Base-by-base conservation (phyloP, 106 monocot species). In the Dendrobium officinale region DNA sequence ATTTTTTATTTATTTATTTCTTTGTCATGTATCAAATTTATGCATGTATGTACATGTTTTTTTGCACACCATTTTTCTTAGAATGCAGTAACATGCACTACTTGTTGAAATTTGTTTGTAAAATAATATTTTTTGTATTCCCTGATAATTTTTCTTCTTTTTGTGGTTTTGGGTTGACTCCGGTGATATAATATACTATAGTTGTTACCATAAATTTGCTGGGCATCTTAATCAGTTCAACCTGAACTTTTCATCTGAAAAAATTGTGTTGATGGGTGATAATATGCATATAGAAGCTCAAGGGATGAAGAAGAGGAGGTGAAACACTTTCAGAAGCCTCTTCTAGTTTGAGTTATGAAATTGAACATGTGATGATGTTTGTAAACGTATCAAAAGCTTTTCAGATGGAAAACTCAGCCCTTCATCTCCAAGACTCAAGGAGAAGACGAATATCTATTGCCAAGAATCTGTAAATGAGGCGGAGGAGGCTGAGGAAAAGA, bases 321-420 rank as follows among this genome's bases (percentile, higher is more conserved):
- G 87, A 87, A 67, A 79, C 84, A 45, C 84, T 80, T 67, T 86
- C 85, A 9, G 92, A 89, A 68, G 83, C 87, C 40, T 92, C 87
- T 22, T 92, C 92, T 54, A 82, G 92, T 84, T 79, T 92, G 61
- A 92, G 89, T 49, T 92, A 89, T 26, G 92, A 89, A 48, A 86
- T 80, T 77, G 86, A 88, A 45, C 29, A 20, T 18, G 66, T 43
- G 64, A 78, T 77, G 45, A 74, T 75, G 42, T 27, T 20, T 73
- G 49, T 24, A 81, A 77, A 59, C 42, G 19, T 73, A 17, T 17
- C 13, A 16, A 26, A 29, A 78, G 45, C 72, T 80, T 51, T 73
- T 42, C n/a, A 20, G 73, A 82, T 79, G 22, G 13, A 17, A 77
- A 73, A 18, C 47, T 75, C 58, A 79, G 9, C 51, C 29, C 37